Evolutionary conservation across 257 asterid genomes (phyloP), one percentile per base, ranked within the genome.

Genomic region (Gardenia jasminoides): DNA sequence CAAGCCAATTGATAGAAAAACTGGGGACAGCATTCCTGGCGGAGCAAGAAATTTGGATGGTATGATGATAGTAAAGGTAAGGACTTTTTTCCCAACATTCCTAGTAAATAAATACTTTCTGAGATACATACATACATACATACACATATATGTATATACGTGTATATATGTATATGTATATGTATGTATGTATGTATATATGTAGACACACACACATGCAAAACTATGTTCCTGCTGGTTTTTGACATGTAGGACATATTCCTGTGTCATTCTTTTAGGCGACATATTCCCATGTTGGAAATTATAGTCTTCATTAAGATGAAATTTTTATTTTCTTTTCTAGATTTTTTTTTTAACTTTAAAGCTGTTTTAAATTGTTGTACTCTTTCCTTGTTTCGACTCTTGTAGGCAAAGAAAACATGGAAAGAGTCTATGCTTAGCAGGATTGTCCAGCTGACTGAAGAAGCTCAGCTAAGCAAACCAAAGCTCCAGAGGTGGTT

Each of bases 401-500:
- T 58, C 50, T 64, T 56, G 70, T 88, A 95, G 99, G 98, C 92
- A 61, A 96, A 90, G 83, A 96, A 92, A 86, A 83, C 97, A 76
- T 96, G 98, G 98, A 96, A 93, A 80, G 99, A 96, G 70, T 96
- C 99, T 1, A 92, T 90, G 88, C 89, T 96, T 71, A 96, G 83
- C 88, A 91, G 91, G 87, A 96, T 96, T 58, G 96, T 96, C 83
- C 96, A 92, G 80, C 83, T 96, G 89, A 93, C 99, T 78, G 97
- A 93, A 91, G 97, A 93, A 84, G 99, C 99, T 76, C 99, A 96
- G 78, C 88, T 84, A 85, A 96, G 97, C 88, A 96, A 96, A 85
- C 99, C 99, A 59, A 92, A 83, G 87, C 98, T 96, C 80, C 97
- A 96, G 80, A 88, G 99, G 85, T 96, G 99, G 99, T 92, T 96